Evolutionary conservation across 2,329 filamentous ascomycete genomes (phyloP), one percentile per base, ranked within the genome.

Genomic region (Botrytis fragariae): DNA sequence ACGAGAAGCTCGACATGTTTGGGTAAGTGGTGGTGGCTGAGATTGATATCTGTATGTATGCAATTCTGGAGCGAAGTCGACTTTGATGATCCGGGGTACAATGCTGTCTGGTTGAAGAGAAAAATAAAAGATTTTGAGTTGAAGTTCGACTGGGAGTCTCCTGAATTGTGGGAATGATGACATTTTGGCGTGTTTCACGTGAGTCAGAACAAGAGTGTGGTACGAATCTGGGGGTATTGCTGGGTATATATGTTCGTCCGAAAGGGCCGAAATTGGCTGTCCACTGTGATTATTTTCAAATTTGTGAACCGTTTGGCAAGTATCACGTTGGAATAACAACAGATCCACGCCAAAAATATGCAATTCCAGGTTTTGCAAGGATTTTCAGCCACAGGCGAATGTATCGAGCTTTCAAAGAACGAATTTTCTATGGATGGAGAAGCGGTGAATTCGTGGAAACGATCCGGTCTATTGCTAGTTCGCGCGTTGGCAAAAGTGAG

Each of bases 101-200:
- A 68, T 68, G 29, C 62, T 39, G 20, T 42, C 51, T 20, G 62
- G 18, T 48, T 68, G 51, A 16, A 72, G 71, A 37, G 62, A 35
- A 32, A 60, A 32, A 10, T 54, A 51, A 48, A 63, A 72, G 22
- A 72, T 60, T 44, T 59, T 68, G 29, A 68, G 32, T 45, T 72
- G 71, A 22, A 72, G 32, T 57, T 72, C 71, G 8, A 60, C n/a
- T 16, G 71, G 71, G 1, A 72, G 37, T 39, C 60, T n/a, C 0
- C 39, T 18, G 16, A 72, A 72, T 44, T 54, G 39, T 22, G 62
- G 35, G 29, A 72, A 72, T 32, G 71, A 35, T 68, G 62, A 37
- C 48, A 60, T 68, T 8, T 51, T 59, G 32, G n/a, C 25, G 35
- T 57, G 16, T n/a, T 48, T 20, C 35, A n/a, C n/a, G n/a, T 9